A percentile compares a stretch with the other conserved stretches of the same genome.
phyloP scores from a whole-genome alignment of 164 flowering plant genomes.

The Buxus sempervirens region DNA sequence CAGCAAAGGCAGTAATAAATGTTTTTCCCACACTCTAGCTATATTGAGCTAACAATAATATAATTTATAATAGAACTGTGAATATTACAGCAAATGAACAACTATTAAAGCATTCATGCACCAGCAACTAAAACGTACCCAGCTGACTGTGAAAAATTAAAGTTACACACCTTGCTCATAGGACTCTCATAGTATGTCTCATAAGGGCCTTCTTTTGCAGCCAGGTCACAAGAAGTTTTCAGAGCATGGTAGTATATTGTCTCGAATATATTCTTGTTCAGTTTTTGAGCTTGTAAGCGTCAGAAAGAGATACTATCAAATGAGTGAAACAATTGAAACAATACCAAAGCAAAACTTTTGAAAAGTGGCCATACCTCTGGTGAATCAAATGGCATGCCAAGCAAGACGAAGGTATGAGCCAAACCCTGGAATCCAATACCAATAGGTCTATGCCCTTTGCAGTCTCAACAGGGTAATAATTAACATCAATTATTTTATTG shows the following conservation, averaged over 20 bases:
- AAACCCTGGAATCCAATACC: slow-evolving; percentile 90
- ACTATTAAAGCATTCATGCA: no score
- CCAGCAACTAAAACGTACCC: no score
- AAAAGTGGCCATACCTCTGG: slow-evolving; percentile 40
- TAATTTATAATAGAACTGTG: no score
- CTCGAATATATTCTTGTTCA: slow-evolving; percentile 77
- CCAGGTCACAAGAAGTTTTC: slow-evolving; percentile 58
- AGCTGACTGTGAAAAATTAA: no score
- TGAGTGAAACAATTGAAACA: neutral
- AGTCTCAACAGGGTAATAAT: slow-evolving; percentile 77
- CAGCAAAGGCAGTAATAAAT: no score
- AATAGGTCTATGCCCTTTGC: slow-evolving; percentile 71
- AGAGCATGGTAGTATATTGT: slow-evolving; percentile 73
- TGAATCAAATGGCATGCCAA: slow-evolving; percentile 84
- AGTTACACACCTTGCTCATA: slow-evolving; percentile 59
- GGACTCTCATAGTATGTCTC: slow-evolving; percentile 70
- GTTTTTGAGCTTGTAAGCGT: slow-evolving; percentile 56
- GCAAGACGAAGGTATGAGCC: slow-evolving; percentile 75
- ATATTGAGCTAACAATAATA: no score
- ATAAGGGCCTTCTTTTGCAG: slow-evolving; percentile 63
- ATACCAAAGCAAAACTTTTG: neutral
- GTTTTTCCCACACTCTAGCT: no score
- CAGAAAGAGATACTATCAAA: neutral
- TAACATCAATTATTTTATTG: slow-evolving; percentile 75
- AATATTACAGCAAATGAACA: no score